Evolutionary conservation across 495 filamentous ascomycete species (phyloP).

Genomic region (Lepidopterella palustris): DNA sequence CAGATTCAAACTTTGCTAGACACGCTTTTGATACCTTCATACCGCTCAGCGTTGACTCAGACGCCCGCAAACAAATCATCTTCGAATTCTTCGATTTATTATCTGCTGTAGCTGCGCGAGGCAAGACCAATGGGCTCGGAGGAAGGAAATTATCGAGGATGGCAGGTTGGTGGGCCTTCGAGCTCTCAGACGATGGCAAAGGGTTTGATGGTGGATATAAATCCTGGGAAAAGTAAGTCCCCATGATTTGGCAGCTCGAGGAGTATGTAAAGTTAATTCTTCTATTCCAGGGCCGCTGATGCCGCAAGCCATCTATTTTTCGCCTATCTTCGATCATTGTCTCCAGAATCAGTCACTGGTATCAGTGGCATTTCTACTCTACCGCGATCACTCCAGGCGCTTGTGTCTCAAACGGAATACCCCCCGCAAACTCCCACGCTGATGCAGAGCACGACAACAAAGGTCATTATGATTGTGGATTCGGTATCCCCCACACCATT

Average conservation of each 20-base stretch:
- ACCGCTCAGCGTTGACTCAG: slow-evolving; percentile 85
- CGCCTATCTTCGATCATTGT: slow-evolving; percentile 84
- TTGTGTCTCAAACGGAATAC: slow-evolving; percentile 91
- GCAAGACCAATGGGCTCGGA: slow-evolving; percentile 87
- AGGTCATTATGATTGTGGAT: slow-evolving; percentile 95
- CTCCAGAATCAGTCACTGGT: slow-evolving; percentile 65
- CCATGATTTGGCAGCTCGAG: neutral
- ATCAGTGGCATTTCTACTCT: slow-evolving; percentile 72
- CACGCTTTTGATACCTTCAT: slow-evolving; percentile 96
- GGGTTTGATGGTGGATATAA: slow-evolving; percentile 97
- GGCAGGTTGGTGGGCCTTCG: slow-evolving; percentile 99
- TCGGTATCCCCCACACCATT: slow-evolving; percentile 94
- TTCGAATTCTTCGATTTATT: slow-evolving; percentile 96
- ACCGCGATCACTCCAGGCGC: slow-evolving; percentile 81
- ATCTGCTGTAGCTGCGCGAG: slow-evolving; percentile 72
- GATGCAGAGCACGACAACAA: slow-evolving; percentile 72
- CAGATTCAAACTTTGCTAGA: slow-evolving; percentile 86
- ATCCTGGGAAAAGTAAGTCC: slow-evolving; percentile 60
- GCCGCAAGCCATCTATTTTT: slow-evolving; percentile 96
- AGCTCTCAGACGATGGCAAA: slow-evolving; percentile 72
- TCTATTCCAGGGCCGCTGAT: slow-evolving; percentile 73
- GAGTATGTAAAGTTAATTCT: slow-evolving; percentile 15
- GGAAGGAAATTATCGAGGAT: slow-evolving; percentile 91
- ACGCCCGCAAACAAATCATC: slow-evolving; percentile 79
- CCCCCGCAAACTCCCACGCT: slow-evolving; percentile 74